phyloP scores from a whole-genome alignment of 2,329 filamentous ascomycete genomes.

The Colletotrichum sp. region DNA sequence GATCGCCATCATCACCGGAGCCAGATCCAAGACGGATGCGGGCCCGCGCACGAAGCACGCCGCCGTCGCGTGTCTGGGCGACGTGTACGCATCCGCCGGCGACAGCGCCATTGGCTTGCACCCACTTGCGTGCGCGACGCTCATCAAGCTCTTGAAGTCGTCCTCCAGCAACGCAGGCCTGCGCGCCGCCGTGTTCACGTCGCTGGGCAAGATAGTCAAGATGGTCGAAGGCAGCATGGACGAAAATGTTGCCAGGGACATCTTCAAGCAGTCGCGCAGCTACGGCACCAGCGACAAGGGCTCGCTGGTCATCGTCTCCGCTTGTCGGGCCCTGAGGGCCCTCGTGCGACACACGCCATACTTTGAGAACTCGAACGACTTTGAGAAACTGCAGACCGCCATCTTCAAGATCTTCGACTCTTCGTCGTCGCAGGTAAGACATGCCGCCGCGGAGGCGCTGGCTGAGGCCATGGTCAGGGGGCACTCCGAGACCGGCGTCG shows the following conservation, averaged over 20 bases:
- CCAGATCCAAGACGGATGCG: slow-evolving; percentile 77
- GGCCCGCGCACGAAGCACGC: slow-evolving; percentile 85
- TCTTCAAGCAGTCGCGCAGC: slow-evolving; percentile 90
- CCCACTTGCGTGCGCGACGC: slow-evolving; percentile 71
- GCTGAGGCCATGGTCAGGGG: slow-evolving; percentile 83
- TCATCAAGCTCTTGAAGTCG: slow-evolving; percentile 81
- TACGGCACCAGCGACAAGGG: slow-evolving; percentile 83
- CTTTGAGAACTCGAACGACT: slow-evolving; percentile 89
- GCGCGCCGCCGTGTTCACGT: slow-evolving; percentile 77
- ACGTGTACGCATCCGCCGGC: slow-evolving; percentile 89
- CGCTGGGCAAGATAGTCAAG: slow-evolving; percentile 75
- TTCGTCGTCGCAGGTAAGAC: slow-evolving; percentile 74
- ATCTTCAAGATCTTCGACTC: slow-evolving; percentile 90
- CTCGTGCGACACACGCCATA: slow-evolving; percentile 76
- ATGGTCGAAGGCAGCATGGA: slow-evolving; percentile 82
- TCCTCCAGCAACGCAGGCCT: slow-evolving; percentile 82
- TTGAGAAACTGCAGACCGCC: slow-evolving; percentile 83
- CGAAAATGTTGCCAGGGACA: slow-evolving; percentile 82
- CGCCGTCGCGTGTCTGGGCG: slow-evolving; percentile 84
- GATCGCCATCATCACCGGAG: slow-evolving; percentile 71
- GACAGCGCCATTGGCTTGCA: slow-evolving; percentile 90
- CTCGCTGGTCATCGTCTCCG: slow-evolving; percentile 76
- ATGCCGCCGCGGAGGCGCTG: slow-evolving; percentile 85
- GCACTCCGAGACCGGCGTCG: slow-evolving; percentile 67
- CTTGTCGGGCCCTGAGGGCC: slow-evolving; percentile 79